Percentiles rank a stretch among this genome's conserved stretches.
These are phyloP conservation scores for Kwoniella heveanensis DNA, from an alignment of 768 basidiomycete genomes.

Conservation along the genomic window DNA sequence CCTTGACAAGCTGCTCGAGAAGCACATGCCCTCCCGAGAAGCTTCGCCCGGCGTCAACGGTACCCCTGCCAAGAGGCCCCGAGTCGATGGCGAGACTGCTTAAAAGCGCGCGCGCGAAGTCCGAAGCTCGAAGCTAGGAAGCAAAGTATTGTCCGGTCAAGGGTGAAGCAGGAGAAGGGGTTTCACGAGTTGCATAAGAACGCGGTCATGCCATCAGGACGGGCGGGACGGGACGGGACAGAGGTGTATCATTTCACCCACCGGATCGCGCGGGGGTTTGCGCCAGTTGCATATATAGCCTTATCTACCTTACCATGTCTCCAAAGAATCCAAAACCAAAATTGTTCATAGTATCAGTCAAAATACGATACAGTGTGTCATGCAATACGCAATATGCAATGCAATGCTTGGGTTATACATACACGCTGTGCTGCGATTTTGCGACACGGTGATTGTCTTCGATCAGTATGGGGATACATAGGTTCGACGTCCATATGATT, in stretches of 20 bases:
- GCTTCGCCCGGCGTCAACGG: slow-evolving; percentile 38
- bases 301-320: neutral
- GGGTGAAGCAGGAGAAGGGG: too few relatives aligned
- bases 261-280: neutral
- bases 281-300: neutral
- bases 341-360: neutral
- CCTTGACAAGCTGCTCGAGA: slow-evolving; percentile 79
- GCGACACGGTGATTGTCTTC: too few relatives aligned
- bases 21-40: slow-evolving; percentile 55
- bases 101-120: too few relatives aligned
- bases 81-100: slow-evolving; percentile 29
- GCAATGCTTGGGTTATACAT: too few relatives aligned
- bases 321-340: neutral
- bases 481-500: too few relatives aligned
- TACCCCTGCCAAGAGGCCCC: slow-evolving; percentile 32
- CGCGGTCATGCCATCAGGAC: neutral
- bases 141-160: too few relatives aligned
- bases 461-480: too few relatives aligned
- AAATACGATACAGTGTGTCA: neutral
- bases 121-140: too few relatives aligned
- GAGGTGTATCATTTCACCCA: too few relatives aligned
- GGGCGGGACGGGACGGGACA: neutral
- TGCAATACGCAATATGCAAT: slow-evolving; percentile 1
- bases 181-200: neutral
- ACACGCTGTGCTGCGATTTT: too few relatives aligned